Evolutionary conservation across 2,329 filamentous ascomycete genomes (phyloP).

Genomic region (Juglanconis oblonga): DNA sequence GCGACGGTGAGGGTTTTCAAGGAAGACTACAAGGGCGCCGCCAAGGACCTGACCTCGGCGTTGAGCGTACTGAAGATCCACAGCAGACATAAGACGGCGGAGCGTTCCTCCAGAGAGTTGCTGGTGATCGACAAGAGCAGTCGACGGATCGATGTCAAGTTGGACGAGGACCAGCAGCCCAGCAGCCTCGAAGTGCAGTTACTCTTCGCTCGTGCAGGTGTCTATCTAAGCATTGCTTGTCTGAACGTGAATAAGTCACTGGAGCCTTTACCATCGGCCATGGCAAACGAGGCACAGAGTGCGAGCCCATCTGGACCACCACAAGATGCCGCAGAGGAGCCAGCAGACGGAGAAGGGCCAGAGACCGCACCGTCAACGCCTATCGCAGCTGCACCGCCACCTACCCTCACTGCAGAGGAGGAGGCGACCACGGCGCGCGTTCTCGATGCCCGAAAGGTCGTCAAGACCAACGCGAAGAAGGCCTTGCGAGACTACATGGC

Average conservation of each 20-base stretch:
- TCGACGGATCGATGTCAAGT: constrained; percentile 31
- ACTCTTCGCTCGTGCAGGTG: constrained; percentile 71
- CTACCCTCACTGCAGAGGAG: constrained; percentile 40
- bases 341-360: constrained; percentile 15
- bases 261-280: constrained; percentile 3
- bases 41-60: constrained; percentile 67
- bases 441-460: constrained; percentile 62
- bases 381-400: constrained; percentile 24
- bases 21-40: constrained; percentile 67
- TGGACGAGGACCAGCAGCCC: constrained; percentile 58
- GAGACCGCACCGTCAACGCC: constrained; percentile 3
- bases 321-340: constrained; percentile 21
- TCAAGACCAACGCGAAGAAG: constrained; percentile 72
- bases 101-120: constrained; percentile 43
- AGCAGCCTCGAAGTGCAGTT: constrained; percentile 72
- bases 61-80: constrained; percentile 54
- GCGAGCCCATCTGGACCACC: background rate
- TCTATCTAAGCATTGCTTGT: constrained; percentile 70
- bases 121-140: constrained; percentile 35
- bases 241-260: constrained; percentile 56
- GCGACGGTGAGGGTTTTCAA: constrained; percentile 75
- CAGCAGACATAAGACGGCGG: constrained; percentile 47
- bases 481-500: constrained; percentile 71
- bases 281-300: background rate
- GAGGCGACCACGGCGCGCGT: constrained; percentile 42